Conservation (phyloP, 139 green algal genomes). For the Dunaliella sp. region DNA sequence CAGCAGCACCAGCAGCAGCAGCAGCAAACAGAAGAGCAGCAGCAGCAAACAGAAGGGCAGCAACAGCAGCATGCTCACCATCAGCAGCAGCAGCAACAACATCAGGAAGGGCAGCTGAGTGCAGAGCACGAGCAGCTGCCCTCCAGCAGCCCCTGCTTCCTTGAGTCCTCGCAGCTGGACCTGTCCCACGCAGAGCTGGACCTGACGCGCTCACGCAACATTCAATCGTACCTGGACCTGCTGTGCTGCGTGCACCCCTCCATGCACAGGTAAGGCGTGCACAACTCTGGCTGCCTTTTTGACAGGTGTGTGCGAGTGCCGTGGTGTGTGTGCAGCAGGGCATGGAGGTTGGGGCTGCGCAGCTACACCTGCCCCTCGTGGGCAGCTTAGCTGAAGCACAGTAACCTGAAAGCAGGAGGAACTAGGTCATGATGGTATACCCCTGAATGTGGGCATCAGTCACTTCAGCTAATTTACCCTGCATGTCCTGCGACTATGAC, state of each 20-base stretch:
- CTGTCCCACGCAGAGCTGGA: background rate
- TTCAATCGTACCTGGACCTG: background rate
- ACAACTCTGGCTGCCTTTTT: no score
- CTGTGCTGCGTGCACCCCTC: background rate
- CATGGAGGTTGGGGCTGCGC: no score
- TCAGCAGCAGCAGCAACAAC: background rate
- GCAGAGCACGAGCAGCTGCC: background rate
- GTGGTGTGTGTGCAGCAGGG: no score
- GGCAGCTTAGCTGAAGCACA: no score
- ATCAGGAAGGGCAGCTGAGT: background rate
- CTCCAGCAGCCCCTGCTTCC: background rate
- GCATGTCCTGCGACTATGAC: no score
- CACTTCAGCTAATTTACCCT: no score
- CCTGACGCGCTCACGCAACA: background rate
- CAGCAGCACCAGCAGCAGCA: background rate
- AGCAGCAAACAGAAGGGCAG: background rate
- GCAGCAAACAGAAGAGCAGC: background rate
- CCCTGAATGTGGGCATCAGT: no score
- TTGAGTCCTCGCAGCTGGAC: background rate
- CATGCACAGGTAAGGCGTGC: background rate
- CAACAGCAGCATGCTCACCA: background rate
- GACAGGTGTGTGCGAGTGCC: no score
- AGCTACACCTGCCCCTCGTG: no score
- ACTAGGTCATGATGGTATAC: no score
- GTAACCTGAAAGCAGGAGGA: no score